Evolutionary conservation across 75 land plant genomes (phyloP).

Genomic region (Picea sitchensis): DNA sequence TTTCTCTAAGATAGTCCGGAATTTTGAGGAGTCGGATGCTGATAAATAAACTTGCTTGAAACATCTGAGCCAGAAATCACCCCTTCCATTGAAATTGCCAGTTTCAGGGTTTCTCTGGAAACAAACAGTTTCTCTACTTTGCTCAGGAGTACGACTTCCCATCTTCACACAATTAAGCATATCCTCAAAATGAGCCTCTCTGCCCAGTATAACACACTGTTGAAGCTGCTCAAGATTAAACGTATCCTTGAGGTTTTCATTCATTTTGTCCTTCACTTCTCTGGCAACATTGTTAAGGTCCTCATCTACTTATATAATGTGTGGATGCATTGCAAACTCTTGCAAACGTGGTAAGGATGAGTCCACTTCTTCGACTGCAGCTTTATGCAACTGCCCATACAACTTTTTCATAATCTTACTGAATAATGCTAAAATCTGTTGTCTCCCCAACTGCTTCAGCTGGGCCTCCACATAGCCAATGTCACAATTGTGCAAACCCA

Average conservation of each 20-base stretch:
- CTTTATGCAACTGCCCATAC: conserved; percentile 52
- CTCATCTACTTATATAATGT: conserved; percentile 66
- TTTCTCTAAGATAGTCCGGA: neutral
- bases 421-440: conserved; percentile 72
- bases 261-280: conserved; percentile 72
- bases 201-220: conserved; percentile 68
- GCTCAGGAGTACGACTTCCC: too few relatives aligned
- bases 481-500: conserved; percentile 77
- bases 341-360: conserved; percentile 60
- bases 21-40: neutral
- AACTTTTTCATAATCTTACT: conserved; percentile 70
- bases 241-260: conserved; percentile 37
- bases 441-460: conserved; percentile 56
- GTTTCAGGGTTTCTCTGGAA: too few relatives aligned
- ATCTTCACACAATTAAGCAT: too few relatives aligned
- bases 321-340: conserved; percentile 65
- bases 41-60: neutral
- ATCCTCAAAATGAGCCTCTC: conserved; percentile 75
- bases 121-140: too few relatives aligned
- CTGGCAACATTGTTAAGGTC: conserved; percentile 78
- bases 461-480: conserved; percentile 58
- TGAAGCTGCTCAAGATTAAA: conserved; percentile 64
- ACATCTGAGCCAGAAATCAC: neutral
- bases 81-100: neutral
- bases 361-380: conserved; percentile 59